Evolutionary conservation across 2,329 filamentous ascomycete species (phyloP).

Genomic region (Ophiocordyceps polyrhachis-furcata): DNA sequence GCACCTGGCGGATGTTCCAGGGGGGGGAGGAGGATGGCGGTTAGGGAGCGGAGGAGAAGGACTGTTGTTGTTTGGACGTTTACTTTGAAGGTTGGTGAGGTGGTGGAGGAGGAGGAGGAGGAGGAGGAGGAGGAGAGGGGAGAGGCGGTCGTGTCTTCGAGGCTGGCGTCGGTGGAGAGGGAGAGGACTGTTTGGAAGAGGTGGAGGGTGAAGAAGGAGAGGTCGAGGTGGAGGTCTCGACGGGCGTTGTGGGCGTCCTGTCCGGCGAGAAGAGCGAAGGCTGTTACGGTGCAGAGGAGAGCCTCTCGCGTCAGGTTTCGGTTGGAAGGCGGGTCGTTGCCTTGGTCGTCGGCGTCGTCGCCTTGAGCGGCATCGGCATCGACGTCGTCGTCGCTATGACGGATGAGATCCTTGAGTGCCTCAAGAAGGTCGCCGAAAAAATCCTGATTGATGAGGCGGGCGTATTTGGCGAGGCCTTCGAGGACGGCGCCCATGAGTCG

Average conservation of each 20-base stretch:
- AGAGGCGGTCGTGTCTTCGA: conserved; percentile 50
- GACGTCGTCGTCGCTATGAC: conserved; percentile 38
- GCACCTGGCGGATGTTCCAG: conserved; percentile 53
- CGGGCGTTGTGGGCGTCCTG: conserved; percentile 82
- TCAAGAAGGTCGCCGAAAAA: conserved; percentile 96
- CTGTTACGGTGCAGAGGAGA: conserved; percentile 86
- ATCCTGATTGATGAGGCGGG: conserved; percentile 95
- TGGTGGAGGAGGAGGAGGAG: conserved; percentile 21
- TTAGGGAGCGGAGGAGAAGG: conserved; percentile 71
- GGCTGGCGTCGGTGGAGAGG: conserved; percentile 62
- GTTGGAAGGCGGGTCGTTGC: conserved; percentile 21
- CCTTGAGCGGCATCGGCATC: conserved; percentile 20
- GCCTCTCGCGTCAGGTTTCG: conserved; percentile 72
- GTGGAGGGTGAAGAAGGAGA: conserved; percentile 88
- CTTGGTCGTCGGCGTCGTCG: conserved; percentile 27
- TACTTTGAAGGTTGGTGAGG: conserved; percentile 40
- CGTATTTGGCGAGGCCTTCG: conserved; percentile 83
- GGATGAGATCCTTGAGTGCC: conserved; percentile 81
- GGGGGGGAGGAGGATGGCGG: conserved; percentile 59
- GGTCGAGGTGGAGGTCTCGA: conserved; percentile 65
- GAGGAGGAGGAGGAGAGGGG: conserved; percentile 14
- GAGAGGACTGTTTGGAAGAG: conserved; percentile 74
- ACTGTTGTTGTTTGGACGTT: conserved; percentile 93
- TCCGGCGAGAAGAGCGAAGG: conserved; percentile 86
- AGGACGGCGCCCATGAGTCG: conserved; percentile 92